Evolutionary conservation across 1,284 basidiomycete genomes (phyloP).

Genomic region (Trichosporon asahii): DNA sequence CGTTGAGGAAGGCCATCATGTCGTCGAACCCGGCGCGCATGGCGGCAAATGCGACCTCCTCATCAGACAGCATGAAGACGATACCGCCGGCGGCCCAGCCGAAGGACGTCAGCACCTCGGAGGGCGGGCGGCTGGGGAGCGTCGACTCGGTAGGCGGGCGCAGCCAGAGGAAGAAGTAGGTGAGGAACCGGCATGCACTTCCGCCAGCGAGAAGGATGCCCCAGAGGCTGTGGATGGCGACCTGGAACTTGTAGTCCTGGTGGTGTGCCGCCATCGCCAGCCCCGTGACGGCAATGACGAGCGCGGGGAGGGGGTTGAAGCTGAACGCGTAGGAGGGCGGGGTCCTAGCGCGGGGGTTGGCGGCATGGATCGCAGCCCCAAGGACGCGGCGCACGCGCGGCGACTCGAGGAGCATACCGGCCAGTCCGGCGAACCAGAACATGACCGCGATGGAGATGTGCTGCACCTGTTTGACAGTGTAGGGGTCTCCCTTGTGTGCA

Average conservation of each 20-base stretch:
- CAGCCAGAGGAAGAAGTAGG: constrained; percentile 93
- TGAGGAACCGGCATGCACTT: constrained; percentile 57
- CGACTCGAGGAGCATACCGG: constrained; percentile 88
- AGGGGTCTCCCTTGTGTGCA: constrained; percentile 73
- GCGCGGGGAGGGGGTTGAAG: constrained; percentile 92
- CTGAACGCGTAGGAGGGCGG: constrained; percentile 71
- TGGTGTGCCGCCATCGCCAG: constrained; percentile 93
- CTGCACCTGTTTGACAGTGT: constrained; percentile 87
- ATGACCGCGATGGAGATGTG: constrained; percentile 83
- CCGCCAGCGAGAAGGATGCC: constrained; percentile 84
- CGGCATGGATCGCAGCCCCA: constrained; percentile 26
- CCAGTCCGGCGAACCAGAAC: constrained; percentile 91
- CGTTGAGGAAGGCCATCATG: constrained; percentile 53
- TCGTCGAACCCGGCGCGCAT: constrained; percentile 89
- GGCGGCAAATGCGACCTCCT: constrained; percentile 84
- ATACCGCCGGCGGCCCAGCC: constrained; percentile 81
- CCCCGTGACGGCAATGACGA: constrained; percentile 90
- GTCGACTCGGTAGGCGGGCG: constrained; percentile 60
- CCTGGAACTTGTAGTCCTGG: constrained; percentile 70
- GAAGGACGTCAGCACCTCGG: constrained; percentile 84
- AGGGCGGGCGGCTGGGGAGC: constrained; percentile 87
- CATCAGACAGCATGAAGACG: constrained; percentile 85
- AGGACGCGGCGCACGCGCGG: constrained; percentile 60
- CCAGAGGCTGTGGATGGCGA: constrained; percentile 88
- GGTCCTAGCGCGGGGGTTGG: constrained; percentile 53